Evolutionary conservation across 805 yeast genomes (phyloP), one percentile per base, ranked within the genome.

Genomic region (Yarrowia deformans): DNA sequence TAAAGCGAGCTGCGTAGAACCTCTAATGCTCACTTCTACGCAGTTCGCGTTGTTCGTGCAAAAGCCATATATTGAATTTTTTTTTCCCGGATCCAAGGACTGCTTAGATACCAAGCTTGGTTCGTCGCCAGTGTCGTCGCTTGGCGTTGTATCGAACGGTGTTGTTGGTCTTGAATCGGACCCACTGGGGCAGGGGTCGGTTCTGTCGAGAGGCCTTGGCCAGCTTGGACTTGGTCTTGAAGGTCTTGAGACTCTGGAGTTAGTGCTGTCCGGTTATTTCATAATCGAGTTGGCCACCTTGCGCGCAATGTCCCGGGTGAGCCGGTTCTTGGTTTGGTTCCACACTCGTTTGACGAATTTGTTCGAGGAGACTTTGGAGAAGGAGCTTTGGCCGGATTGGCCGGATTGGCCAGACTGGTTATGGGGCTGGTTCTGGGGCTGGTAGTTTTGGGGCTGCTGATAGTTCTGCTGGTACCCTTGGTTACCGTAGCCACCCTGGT

Each of bases 111-210:
- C 88, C 87, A 86, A 94, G 88, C 97, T 94, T 94, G 81, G 98
- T 94, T 90, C 98, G 91, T 91, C 97, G 94, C 99, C 99, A 94
- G 95, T 95, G 97, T 89, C 98, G 90, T 91, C 98, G 93, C 93
- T 95, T 95, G 83, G 97, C 96, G 87, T 94, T 94, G 91, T 92
- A 92, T 89, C 97, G 75, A 88, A 95, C 90, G 80, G 88, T 93
- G 97, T 92, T 94, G 85, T 86, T 89, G 83, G 98, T 92, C 90
- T 93, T 94, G 85, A 93, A 88, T 87, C 98, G 92, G 90, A 94
- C 86, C 97, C 98, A 94, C 87, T 93, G 97, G 81, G 99, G 99
- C 84, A 94, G 90, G 83, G 97, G 97, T 89, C 98, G 92, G 94
- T 93, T 94, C 87, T 92, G 97, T 87, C 93, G 94, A 83, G 88